A percentile compares a stretch with the other conserved stretches of the same genome.
Conservation (phyloP, 2,329 filamentous ascomycete genomes). For the Allantophomopsis cytisporea region DNA sequence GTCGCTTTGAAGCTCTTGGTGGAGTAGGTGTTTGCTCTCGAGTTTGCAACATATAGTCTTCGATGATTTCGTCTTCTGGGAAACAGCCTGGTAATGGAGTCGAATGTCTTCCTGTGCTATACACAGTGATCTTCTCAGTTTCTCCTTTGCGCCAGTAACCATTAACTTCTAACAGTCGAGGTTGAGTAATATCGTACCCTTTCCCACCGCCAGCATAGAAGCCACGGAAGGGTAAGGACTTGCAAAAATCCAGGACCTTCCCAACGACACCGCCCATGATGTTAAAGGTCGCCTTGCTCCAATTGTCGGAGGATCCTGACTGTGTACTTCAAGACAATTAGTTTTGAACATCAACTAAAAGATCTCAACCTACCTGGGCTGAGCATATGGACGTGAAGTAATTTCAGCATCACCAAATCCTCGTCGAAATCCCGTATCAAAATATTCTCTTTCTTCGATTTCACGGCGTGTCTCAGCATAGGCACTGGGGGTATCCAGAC, state of each 20-base stretch:
- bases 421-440: constrained; percentile 19
- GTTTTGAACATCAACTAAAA: no score
- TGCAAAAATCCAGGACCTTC: constrained; percentile 79
- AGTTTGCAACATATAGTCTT: constrained; percentile 24
- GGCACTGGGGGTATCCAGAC: constrained; percentile 29
- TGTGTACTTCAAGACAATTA: no score
- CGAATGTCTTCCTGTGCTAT: constrained; percentile 11
- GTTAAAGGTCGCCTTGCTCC: constrained; percentile 44
- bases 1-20: constrained; percentile 29
- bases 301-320: constrained; percentile 14
- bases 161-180: neutral
- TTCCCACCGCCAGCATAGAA: constrained; percentile 78
- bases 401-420: no score
- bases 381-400: no score
- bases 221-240: constrained; percentile 57
- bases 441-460: constrained; percentile 15
- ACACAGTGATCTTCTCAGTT: constrained; percentile 15
- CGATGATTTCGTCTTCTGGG: constrained; percentile 32
- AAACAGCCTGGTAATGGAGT: constrained; percentile 39
- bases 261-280: constrained; percentile 56
- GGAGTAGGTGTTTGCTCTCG: constrained; percentile 21
- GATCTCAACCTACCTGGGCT: no score
- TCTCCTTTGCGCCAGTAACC: constrained; percentile 1
- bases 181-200: constrained; percentile 36
- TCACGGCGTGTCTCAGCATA: constrained; percentile 19